Conservation (phyloP, 2,329 filamentous ascomycete genomes). For the Ophiosphaerella narmari region DNA sequence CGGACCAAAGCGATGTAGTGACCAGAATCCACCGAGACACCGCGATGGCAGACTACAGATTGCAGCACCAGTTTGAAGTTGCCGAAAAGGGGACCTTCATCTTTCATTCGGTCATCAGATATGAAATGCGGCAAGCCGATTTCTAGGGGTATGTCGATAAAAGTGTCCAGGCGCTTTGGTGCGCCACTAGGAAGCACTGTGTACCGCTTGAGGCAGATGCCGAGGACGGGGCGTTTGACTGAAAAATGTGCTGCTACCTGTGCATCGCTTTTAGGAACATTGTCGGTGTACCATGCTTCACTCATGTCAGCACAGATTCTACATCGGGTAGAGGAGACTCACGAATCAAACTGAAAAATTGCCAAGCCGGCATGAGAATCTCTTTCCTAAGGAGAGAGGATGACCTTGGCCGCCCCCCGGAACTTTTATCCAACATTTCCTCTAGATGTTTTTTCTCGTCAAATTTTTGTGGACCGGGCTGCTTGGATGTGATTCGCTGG, state of each 20-base stretch:
- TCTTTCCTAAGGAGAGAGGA: slow-evolving; percentile 67
- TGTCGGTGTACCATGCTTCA: slow-evolving; percentile 82
- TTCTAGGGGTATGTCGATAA: slow-evolving; percentile 89
- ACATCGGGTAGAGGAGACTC: slow-evolving; percentile 47
- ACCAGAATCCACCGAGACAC: slow-evolving; percentile 81
- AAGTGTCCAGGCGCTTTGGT: slow-evolving; percentile 75
- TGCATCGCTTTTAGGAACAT: slow-evolving; percentile 66
- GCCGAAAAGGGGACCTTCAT: slow-evolving; percentile 71
- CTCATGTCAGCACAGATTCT: slow-evolving; percentile 15
- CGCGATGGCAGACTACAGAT: slow-evolving; percentile 90
- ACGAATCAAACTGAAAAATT: slow-evolving; percentile 94
- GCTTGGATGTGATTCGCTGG: slow-evolving; percentile 47
- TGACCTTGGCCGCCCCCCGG: slow-evolving; percentile 39
- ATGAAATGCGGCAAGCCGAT: slow-evolving; percentile 87
- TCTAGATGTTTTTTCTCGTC: slow-evolving; percentile 55
- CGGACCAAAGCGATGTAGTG: slow-evolving; percentile 90
- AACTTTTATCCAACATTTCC: slow-evolving; percentile 43
- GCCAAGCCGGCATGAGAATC: slow-evolving; percentile 94
- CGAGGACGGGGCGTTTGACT: slow-evolving; percentile 79
- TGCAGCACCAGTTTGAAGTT: slow-evolving; percentile 93
- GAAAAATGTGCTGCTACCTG: slow-evolving; percentile 91
- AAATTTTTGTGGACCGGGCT: slow-evolving; percentile 56
- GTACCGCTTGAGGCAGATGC: slow-evolving; percentile 92
- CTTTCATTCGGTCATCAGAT: slow-evolving; percentile 72
- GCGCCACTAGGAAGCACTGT: slow-evolving; percentile 71